Base-by-base conservation (phyloP, 331 rosid genomes). In the Phaseolus coccineus region DNA sequence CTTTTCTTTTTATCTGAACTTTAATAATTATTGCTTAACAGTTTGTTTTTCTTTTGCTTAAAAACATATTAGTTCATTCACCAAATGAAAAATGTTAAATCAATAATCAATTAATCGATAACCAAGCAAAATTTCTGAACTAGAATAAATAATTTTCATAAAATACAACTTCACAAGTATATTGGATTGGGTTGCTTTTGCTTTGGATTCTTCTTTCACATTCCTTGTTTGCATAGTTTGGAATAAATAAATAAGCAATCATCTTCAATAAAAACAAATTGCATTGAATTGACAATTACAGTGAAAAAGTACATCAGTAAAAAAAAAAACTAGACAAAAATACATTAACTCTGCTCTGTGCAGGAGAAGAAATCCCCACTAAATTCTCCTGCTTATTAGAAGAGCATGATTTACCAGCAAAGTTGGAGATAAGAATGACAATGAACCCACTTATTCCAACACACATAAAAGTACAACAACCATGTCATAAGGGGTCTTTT, bases 331-430 rank as follows among this genome's bases (percentile, higher is more conserved):
- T 44, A n/a, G 25, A 73, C 48, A 63, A n/a, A 31, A 25, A 51
- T 63, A 40, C 24, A 63, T 77, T 16, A 47, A 55, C 52, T 77
- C 73, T 69, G 46, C 48, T 31, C 51, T 35, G 35, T 30, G 79
- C 47, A 64, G 6, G 65, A 61, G 28, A 44, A 46, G 16, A 59
- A 69, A 47, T 59, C 50, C 12, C 7, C 28, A 3, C 53, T 35
- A 48, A 73, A 19, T 69, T 65, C 53, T 37, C 51, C 37, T 74
- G 48, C 65, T 83, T 83, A 86, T 82, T 86, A 25, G 80, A 48
- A 74, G 39, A 79, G 57, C 82, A 79, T 64, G 47, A 76, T 68
- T 51, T 47, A 77, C 74, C 73, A 70, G 22, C 63, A 55, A 47
- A 66, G 69, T 1, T 71, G 64, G 28, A 78, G 82, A 63, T 6